A percentile compares a stretch with the other conserved stretches of the same genome.
Conservation (phyloP, 345 rosid genomes). For the Gossypium longicalyx region DNA sequence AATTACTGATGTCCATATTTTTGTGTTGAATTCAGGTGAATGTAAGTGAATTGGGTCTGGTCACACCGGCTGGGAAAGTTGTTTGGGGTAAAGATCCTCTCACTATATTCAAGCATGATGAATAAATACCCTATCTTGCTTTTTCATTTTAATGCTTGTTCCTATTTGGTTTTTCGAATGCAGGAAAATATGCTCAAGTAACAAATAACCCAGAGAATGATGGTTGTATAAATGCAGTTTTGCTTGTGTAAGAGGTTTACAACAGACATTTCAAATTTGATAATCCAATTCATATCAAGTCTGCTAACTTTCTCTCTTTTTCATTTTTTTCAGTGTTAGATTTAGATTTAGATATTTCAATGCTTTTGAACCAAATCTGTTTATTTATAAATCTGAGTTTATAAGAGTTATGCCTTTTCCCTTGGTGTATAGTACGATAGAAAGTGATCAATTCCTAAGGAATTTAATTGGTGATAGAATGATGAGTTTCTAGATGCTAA, state of each 20-base stretch:
- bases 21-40: constrained; percentile 56
- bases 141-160: not conserved
- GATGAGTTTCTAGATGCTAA: too few relatives aligned
- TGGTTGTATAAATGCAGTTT: constrained; percentile 82
- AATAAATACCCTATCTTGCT: not conserved
- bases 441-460: too few relatives aligned
- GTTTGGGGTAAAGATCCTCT: constrained; percentile 68
- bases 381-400: too few relatives aligned
- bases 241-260: constrained; percentile 53
- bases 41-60: constrained; percentile 89
- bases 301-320: too few relatives aligned
- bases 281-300: too few relatives aligned
- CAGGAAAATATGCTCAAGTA: constrained; percentile 94
- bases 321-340: too few relatives aligned
- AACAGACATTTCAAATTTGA: too few relatives aligned
- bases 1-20: not conserved
- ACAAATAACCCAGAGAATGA: constrained; percentile 91
- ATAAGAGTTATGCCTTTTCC: too few relatives aligned
- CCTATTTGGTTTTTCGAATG: constrained; percentile 16
- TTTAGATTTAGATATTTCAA: too few relatives aligned
- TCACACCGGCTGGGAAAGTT: constrained; percentile 87
- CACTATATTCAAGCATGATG: not conserved
- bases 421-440: too few relatives aligned
- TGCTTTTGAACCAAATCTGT: too few relatives aligned
- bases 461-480: too few relatives aligned